Evolutionary conservation across 139 green algal genomes (phyloP).

Genomic region (Zygnema circumcarinatum): DNA sequence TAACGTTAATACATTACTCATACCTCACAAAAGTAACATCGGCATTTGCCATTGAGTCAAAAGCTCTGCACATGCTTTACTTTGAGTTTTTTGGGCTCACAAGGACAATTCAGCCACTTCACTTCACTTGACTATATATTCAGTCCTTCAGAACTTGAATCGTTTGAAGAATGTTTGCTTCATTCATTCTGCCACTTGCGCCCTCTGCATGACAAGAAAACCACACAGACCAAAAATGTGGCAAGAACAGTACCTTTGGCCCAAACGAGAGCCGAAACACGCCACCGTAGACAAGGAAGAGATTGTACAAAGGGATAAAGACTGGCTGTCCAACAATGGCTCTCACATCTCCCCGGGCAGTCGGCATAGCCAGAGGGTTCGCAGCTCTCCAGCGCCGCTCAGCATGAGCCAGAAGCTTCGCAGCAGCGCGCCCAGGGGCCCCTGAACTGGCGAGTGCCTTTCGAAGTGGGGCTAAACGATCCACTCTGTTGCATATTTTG

Average conservation of each 20-base stretch:
- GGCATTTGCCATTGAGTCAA: too few species aligned
- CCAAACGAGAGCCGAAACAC: slow-evolving; percentile 94
- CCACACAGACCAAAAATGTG: slow-evolving; percentile 16
- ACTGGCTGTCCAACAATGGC: slow-evolving; percentile 93
- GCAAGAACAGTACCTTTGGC: slow-evolving; percentile 75
- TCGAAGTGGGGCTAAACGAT: slow-evolving; percentile 10
- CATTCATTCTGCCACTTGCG: too few species aligned
- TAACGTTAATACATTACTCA: too few species aligned
- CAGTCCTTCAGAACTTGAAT: too few species aligned
- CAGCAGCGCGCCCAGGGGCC: not conserved
- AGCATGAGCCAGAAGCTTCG: slow-evolving; percentile 69
- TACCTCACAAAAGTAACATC: too few species aligned
- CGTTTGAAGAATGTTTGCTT: too few species aligned
- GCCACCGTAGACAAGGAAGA: slow-evolving; percentile 79
- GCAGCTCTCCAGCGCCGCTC: slow-evolving; percentile 72
- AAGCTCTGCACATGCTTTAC: too few species aligned
- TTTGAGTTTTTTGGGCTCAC: too few species aligned
- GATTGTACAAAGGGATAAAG: slow-evolving; percentile 93
- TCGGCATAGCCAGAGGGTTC: slow-evolving; percentile 78
- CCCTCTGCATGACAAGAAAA: too few species aligned
- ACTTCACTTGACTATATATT: too few species aligned
- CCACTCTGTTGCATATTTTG: slow-evolving; percentile 25
- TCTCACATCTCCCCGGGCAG: slow-evolving; percentile 82
- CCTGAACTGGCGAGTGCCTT: slow-evolving; percentile 21
- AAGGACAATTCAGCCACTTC: too few species aligned